phyloP scores from a whole-genome alignment of 352 stramenopile species.

The Pythium sukuiense region DNA sequence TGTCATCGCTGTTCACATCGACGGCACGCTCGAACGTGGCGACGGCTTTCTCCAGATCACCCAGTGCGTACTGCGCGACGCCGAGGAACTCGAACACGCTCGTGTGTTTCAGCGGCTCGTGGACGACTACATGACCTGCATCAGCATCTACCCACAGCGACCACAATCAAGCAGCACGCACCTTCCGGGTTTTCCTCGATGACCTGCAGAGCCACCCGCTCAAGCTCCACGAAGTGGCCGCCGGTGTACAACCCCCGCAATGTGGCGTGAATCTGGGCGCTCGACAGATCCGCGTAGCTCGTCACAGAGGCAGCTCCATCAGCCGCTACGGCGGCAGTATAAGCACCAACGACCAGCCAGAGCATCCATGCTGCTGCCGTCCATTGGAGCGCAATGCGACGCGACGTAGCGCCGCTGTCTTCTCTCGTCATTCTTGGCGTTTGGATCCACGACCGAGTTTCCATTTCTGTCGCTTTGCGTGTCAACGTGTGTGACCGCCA shows the following conservation, averaged over 20 bases:
- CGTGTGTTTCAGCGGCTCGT: slow-evolving; percentile 26
- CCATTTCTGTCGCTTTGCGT: slow-evolving; percentile 7
- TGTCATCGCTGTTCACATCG: slow-evolving; percentile 44
- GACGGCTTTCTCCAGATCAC: slow-evolving; percentile 54
- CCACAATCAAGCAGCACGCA: slow-evolving; percentile 4
- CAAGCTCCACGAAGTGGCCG: slow-evolving; percentile 53
- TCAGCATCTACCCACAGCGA: not conserved
- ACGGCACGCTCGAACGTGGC: slow-evolving; percentile 61
- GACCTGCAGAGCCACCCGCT: slow-evolving; percentile 35
- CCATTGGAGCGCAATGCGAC: not conserved
- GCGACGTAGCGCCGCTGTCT: not conserved
- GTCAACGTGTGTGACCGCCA: not conserved
- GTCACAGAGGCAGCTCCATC: not conserved
- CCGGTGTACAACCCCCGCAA: slow-evolving; percentile 39
- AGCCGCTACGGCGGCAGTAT: not conserved
- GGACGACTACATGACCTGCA: not conserved
- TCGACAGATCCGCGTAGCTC: slow-evolving; percentile 20
- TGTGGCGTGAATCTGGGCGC: slow-evolving; percentile 34
- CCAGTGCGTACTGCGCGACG: slow-evolving; percentile 67
- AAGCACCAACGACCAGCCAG: not conserved
- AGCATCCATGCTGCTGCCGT: not conserved
- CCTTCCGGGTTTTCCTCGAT: slow-evolving; percentile 45
- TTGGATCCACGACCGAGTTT: not conserved
- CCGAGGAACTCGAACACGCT: slow-evolving; percentile 72
- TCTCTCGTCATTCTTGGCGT: not conserved